Evolutionary conservation across 148 eudicot species (phyloP).

Genomic region (Diospyros lotus): DNA sequence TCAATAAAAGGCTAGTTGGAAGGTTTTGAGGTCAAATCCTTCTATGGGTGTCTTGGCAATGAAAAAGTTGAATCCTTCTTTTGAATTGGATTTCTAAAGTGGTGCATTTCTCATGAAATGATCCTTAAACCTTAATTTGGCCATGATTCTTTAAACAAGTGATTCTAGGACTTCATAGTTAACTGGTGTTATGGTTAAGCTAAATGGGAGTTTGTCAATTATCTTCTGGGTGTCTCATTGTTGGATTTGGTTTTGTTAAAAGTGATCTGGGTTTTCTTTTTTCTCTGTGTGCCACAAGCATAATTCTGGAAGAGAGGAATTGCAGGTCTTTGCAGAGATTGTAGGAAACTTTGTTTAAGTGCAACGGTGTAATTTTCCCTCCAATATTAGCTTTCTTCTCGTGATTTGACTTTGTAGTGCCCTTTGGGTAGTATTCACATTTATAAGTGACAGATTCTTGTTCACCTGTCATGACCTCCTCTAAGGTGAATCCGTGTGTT

Average conservation of each 20-base stretch:
- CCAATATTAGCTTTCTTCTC: no score
- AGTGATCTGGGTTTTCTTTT: not conserved
- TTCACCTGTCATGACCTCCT: not conserved
- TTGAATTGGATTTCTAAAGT: not conserved
- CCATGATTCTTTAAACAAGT: not conserved
- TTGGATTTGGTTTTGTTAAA: not conserved
- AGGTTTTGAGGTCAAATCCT: conserved; percentile 7
- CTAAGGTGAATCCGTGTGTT: not conserved
- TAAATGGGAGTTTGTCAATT: not conserved
- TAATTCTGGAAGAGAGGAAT: not conserved
- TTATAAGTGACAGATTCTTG: no score
- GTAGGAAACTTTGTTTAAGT: not conserved
- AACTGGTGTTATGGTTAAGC: no score
- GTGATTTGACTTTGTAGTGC: no score
- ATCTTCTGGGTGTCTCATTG: not conserved
- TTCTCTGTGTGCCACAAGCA: not conserved
- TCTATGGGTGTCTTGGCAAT: not conserved
- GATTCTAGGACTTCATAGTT: no score
- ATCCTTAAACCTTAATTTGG: not conserved
- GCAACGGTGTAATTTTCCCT: no score
- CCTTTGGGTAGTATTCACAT: no score
- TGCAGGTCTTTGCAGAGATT: not conserved
- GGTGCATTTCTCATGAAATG: no score
- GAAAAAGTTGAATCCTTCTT: not conserved
- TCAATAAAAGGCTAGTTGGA: not conserved